Evolutionary conservation across 306 rosid genomes (phyloP).

Genomic region (Cucurbita argyrosperma): DNA sequence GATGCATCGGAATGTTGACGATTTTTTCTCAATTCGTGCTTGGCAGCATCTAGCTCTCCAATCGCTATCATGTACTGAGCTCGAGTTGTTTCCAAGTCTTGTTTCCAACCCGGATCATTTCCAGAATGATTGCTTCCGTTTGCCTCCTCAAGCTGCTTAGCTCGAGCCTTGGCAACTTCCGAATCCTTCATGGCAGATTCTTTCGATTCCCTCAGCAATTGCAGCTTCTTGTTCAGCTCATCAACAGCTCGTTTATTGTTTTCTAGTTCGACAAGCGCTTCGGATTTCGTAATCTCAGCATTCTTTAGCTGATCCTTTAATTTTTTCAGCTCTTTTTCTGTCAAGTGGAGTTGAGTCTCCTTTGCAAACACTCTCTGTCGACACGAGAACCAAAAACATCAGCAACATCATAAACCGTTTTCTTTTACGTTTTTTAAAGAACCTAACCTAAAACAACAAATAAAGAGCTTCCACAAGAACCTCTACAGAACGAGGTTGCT

Average conservation of each 20-base stretch:
- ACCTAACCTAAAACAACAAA: neutral
- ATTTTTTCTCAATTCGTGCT: slow-evolving; percentile 57
- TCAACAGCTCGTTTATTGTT: slow-evolving; percentile 45
- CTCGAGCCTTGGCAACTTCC: slow-evolving; percentile 49
- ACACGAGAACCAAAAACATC: slow-evolving; percentile 13
- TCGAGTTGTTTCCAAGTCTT: slow-evolving; percentile 59
- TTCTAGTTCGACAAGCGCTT: slow-evolving; percentile 75
- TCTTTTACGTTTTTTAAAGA: neutral
- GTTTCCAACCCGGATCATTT: slow-evolving; percentile 42
- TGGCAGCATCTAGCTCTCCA: slow-evolving; percentile 70
- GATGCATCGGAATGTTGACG: slow-evolving; percentile 66
- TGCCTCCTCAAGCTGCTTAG: slow-evolving; percentile 47
- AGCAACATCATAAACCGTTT: neutral
- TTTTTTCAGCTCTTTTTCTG: slow-evolving; percentile 70
- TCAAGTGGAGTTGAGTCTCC: slow-evolving; percentile 75
- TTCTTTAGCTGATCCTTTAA: slow-evolving; percentile 60
- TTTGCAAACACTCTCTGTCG: slow-evolving; percentile 71
- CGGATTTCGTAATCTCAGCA: slow-evolving; percentile 74
- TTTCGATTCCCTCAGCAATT: slow-evolving; percentile 46
- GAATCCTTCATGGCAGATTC: slow-evolving; percentile 43
- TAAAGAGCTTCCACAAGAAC: slow-evolving; percentile 17
- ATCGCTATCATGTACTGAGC: slow-evolving; percentile 39
- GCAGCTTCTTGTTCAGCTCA: slow-evolving; percentile 52
- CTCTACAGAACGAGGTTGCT: slow-evolving; percentile 79
- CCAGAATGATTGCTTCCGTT: slow-evolving; percentile 27